A percentile compares a stretch with the other conserved stretches of the same genome.
These are phyloP conservation scores for Suillus discolor DNA, from an alignment of 768 basidiomycete genomes.

Conservation along the genomic window DNA sequence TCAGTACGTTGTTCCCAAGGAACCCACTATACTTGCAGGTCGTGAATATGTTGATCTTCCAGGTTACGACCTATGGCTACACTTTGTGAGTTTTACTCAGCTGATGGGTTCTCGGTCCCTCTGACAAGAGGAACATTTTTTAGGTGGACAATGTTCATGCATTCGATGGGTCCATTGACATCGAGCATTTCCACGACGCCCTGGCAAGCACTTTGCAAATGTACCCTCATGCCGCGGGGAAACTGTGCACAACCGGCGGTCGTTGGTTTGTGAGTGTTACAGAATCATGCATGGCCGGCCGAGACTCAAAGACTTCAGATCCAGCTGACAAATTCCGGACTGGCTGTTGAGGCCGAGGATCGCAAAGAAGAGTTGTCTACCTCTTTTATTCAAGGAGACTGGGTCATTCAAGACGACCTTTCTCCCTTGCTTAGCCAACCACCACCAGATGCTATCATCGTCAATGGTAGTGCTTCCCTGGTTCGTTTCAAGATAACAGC, in stretches of 20 bases:
- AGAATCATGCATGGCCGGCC: background rate
- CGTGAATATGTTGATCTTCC: constrained; percentile 19
- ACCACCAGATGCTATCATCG: constrained; percentile 15
- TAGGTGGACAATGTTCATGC: constrained; percentile 24
- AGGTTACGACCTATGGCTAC: constrained; percentile 25
- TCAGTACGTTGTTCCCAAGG: constrained; percentile 22
- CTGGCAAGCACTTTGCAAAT: constrained; percentile 25
- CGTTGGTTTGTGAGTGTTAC: constrained; percentile 23
- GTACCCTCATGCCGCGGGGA: constrained; percentile 29
- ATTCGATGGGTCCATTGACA: constrained; percentile 17
- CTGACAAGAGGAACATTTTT: constrained; percentile 10
- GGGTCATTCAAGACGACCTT: constrained; percentile 30
- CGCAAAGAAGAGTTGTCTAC: constrained; percentile 8
- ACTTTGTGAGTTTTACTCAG: constrained; percentile 14
- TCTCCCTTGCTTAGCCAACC: constrained; percentile 20
- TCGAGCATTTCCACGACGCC: constrained; percentile 24
- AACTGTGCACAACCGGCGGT: constrained; percentile 15
- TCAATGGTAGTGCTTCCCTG: constrained; percentile 23
- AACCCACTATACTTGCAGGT: constrained; percentile 17
- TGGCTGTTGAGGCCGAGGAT: constrained; percentile 20
- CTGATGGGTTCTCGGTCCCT: background rate
- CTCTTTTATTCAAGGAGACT: constrained; percentile 23
- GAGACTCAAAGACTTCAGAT: constrained; percentile 18
- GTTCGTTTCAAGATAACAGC: constrained; percentile 32
- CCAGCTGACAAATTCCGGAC: constrained; percentile 23